These are phyloP conservation scores for Dorcoceras hygrometricum DNA, from an alignment of 257 asterid genomes.

Conservation along the genomic window DNA sequence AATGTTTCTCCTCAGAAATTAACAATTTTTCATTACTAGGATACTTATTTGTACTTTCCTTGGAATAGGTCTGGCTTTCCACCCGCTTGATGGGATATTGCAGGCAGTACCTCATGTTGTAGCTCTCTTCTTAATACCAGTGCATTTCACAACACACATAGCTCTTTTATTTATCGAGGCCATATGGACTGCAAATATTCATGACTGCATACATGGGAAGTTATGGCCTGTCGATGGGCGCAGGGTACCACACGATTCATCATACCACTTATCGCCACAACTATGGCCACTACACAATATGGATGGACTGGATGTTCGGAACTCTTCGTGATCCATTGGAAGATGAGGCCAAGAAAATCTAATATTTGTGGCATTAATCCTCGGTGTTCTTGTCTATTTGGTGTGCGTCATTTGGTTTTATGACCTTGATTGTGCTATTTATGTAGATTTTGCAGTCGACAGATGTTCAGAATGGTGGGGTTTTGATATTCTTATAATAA, in stretches of 20 bases:
- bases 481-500: background rate
- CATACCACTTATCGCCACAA: constrained; percentile 97
- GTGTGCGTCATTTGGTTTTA: background rate
- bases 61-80: constrained; percentile 79
- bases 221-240: constrained; percentile 98
- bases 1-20: background rate
- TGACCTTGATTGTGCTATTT: background rate
- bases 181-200: constrained; percentile 93
- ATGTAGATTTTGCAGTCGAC: background rate
- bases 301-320: constrained; percentile 99
- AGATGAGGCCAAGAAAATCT: constrained; percentile 61
- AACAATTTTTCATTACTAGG: background rate
- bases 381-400: background rate
- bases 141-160: constrained; percentile 73
- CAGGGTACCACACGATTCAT: constrained; percentile 96
- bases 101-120: constrained; percentile 85
- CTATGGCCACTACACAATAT: constrained; percentile 88
- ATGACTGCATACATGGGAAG: constrained; percentile 84
- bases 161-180: constrained; percentile 74
- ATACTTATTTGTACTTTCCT: background rate
- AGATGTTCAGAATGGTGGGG: background rate
- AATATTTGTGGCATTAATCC: constrained; percentile 11
- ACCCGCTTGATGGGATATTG: constrained; percentile 90
- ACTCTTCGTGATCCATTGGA: constrained; percentile 84
- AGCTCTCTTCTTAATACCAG: constrained; percentile 77